Evolutionary conservation across 2,329 filamentous ascomycete species (phyloP), one percentile per base, ranked within the genome.

Genomic region (Botrytis sinoallii): DNA sequence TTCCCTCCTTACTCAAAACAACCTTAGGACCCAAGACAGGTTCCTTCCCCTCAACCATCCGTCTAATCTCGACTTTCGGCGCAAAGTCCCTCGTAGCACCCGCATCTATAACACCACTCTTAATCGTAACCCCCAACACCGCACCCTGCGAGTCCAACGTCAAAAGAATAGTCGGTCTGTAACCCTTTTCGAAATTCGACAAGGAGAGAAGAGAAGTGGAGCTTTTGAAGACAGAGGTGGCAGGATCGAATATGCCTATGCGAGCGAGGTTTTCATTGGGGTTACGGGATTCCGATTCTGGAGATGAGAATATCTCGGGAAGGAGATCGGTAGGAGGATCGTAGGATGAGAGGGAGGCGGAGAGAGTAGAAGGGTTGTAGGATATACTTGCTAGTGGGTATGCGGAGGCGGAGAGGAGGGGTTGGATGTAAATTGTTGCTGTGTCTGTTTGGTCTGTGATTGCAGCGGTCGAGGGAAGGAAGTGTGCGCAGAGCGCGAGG

Each of bases 51-150:
- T 81, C 82, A 64, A 79, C 81, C 60, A 85, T 83, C 38, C 84
- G 82, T 63, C 86, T 79, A 66, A 92, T 82, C 70, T 85, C 81
- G 12, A 87, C 88, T 83, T 88, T 85, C 63, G 90, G 89, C 0
- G 88, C 89, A 82, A 91, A 91, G 79, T 91, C 89, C 76, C 89
- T 85, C 78, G 89, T 91, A 77, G 88, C 85, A 3, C 89, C 89
- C 18, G 89, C 89, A 79, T 91, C 89, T 73, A 91, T 88, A 77
- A 81, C 81, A 32, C 89, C 85, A n/a, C 89, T 88, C 80, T 86
- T 86, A 65, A 86, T 80, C 48, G 84, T 84, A 22, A 85, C 87
- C 40, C 88, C 86, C 67, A 89, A 78, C 3, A 88, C 82, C 12
- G 82, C 81, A 12, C 85, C 85, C 40, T 76, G 76, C 35, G 79